phyloP scores from a whole-genome alignment of 257 asterid genomes.

The Forsythia viridissima region DNA sequence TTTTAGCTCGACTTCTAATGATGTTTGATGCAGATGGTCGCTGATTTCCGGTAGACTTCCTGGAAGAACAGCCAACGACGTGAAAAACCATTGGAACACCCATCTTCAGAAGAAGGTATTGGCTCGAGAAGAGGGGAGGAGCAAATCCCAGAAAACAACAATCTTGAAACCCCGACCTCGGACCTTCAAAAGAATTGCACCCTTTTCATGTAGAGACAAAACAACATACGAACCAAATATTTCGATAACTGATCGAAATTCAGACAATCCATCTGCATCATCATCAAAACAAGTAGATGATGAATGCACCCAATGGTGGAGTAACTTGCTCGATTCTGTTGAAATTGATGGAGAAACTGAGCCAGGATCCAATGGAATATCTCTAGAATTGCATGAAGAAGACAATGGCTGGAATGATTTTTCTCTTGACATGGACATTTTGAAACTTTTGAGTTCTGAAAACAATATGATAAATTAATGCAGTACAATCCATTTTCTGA shows the following conservation, averaged over 20 bases:
- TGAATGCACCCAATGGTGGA: conserved; percentile 22
- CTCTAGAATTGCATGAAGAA: not conserved
- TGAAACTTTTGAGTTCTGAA: not conserved
- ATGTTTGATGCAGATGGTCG: conserved; percentile 27
- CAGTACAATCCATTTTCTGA: not conserved
- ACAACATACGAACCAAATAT: not conserved
- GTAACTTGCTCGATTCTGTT: not conserved
- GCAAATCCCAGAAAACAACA: not conserved
- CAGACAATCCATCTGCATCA: not conserved
- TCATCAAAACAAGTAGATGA: not conserved
- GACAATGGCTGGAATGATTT: not conserved
- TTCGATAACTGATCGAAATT: not conserved
- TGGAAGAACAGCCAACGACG: conserved; percentile 36
- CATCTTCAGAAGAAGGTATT: conserved; percentile 11
- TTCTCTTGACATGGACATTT: not conserved
- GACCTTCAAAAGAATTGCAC: conserved; percentile 9
- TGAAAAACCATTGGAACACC: conserved; percentile 41
- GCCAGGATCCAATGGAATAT: conserved; percentile 34
- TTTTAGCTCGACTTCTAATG: too few species aligned
- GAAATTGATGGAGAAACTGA: conserved; percentile 12
- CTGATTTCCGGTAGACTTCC: conserved; percentile 38
- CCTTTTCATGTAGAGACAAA: not conserved
- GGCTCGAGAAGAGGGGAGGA: not conserved
- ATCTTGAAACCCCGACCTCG: conserved; percentile 29
- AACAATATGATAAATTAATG: not conserved